Evolutionary conservation across 1,284 basidiomycete species (phyloP), one percentile per base, ranked within the genome.

Genomic region (Rhizoctonia solani): DNA sequence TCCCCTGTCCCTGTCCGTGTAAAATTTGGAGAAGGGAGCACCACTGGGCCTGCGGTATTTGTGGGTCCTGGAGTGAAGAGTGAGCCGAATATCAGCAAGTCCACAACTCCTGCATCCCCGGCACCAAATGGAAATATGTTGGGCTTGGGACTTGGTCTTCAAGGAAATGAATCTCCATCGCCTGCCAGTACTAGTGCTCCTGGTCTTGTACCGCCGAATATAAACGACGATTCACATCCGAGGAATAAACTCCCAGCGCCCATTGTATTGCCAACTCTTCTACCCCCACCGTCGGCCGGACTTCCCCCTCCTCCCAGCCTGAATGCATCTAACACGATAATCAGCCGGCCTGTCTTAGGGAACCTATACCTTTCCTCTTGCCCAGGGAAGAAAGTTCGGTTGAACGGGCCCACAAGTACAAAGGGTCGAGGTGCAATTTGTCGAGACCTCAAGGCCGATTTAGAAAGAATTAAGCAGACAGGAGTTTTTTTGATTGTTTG

Each of bases 321-420:
- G 14, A 42, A 41, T 44, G 3, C 49, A 30, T 8, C 19, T 37
- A 23, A 53, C 32, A 3, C 32, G 11, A 34, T 4, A 4, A 34
- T 34, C 32, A 44, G 32, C 21, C 21, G 37, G 3, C 27, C 37
- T 6, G 37, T 44, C 13, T 39, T 98, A 1, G 96, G 96, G n/a
- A 98, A 98, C 76, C 76, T 99, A 37, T 83, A 91, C 52, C 78
- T 99, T 30, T 94, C 91, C 1, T 95, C 92, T 4, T 98, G 95
- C 78, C 96, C 96, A 0, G 96, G 96, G 6, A 99, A 98, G 78
- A 95, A 98, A 81, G 90, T 99, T 9, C 86, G 96, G 42, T 81
- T 99, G 66, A 82, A 82, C 67, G 93, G 93, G 1, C 90, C 90
- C 16, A 34, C 32, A 34, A 11, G 32, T 34, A 84, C 88, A 19